phyloP scores from a whole-genome alignment of 179 eudicot species.

The Actinidia arguta region DNA sequence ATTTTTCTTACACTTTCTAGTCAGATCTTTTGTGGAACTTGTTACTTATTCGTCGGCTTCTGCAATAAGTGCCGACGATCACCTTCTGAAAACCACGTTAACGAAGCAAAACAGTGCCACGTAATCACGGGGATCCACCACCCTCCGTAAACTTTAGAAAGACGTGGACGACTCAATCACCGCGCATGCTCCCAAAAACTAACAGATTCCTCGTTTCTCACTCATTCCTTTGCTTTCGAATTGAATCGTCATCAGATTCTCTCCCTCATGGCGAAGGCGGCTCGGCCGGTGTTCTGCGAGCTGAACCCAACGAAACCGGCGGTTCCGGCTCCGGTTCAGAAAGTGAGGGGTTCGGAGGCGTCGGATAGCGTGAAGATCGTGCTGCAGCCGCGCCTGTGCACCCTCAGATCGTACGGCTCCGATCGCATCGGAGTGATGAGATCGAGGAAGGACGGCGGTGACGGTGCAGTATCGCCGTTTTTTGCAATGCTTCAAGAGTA shows the following conservation, averaged over 20 bases:
- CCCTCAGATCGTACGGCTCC: slow-evolving; percentile 80
- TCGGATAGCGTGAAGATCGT: slow-evolving; percentile 62
- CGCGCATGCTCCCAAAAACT: not conserved
- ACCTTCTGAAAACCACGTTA: not conserved
- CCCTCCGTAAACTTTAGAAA: not conserved
- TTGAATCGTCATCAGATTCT: not conserved
- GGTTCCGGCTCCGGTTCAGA: slow-evolving; percentile 24
- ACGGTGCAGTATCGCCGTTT: slow-evolving; percentile 55
- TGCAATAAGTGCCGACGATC: too few species aligned
- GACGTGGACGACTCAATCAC: slow-evolving; percentile 18
- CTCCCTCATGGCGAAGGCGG: slow-evolving; percentile 38
- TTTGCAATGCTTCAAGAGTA: slow-evolving; percentile 78
- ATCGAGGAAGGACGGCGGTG: slow-evolving; percentile 29
- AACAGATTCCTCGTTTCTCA: not conserved
- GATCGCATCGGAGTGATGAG: slow-evolving; percentile 60
- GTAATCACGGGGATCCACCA: not conserved
- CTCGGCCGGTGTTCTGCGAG: slow-evolving; percentile 58
- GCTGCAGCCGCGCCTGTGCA: slow-evolving; percentile 83
- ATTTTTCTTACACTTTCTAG: too few species aligned
- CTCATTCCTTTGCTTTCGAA: too few species aligned
- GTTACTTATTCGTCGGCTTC: too few species aligned
- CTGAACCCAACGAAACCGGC: slow-evolving; percentile 45
- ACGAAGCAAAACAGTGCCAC: not conserved
- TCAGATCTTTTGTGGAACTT: too few species aligned
- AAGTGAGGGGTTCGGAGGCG: slow-evolving; percentile 25